Base-by-base conservation (phyloP, 2,329 filamentous ascomycete species). In the Cercospora sp. region DNA sequence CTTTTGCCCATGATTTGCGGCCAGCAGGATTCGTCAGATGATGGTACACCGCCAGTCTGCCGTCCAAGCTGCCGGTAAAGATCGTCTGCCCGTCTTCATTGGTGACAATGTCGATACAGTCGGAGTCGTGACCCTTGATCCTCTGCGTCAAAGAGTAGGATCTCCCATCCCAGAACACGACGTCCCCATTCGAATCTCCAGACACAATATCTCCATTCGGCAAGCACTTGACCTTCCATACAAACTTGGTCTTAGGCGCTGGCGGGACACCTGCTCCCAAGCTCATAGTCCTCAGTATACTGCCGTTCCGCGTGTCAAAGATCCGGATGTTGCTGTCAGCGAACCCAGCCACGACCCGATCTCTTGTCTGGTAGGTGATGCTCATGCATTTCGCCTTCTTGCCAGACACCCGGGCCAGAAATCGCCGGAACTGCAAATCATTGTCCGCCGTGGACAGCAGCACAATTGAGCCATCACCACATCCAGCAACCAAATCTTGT, bases 281-380 rank as follows among this genome's bases (percentile, higher is more conserved):
- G 0, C 93, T 94, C 85, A 99, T 95, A 72, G 88, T 92, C 57
- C 93, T 87, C 67, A 97, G 78, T 68, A 92, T 85, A 63, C 89
- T 86, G 13, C 92, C 92, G 76, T 88, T 94, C 61, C 91, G 86
- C 73, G 93, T 90, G 78, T 98, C 93, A 80, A 94, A 97, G 63
- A 95, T 87, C 70, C 94, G 90, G 72, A 99, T 95, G n/a, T 89
- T 92, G 80, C 93, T 94, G 81, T 99, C 94, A n/a, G 93, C 94
- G 79, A 95, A 98, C 23, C 95, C 95, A 40, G 94, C 93, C 51
- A 97, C 88, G 67, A 94, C 89, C 36, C 89, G 88, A 75, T 94
- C 88, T 66, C 91, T 89, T 72, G 91, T 90, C 80, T 97, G 93
- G 81, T 96, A 99, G 26, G 91, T 88, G 71, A 99, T 89, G 81